These are phyloP conservation scores for Alternaria incomplexa DNA, from an alignment of 2,329 filamentous ascomycete species.

Conservation along the genomic window DNA sequence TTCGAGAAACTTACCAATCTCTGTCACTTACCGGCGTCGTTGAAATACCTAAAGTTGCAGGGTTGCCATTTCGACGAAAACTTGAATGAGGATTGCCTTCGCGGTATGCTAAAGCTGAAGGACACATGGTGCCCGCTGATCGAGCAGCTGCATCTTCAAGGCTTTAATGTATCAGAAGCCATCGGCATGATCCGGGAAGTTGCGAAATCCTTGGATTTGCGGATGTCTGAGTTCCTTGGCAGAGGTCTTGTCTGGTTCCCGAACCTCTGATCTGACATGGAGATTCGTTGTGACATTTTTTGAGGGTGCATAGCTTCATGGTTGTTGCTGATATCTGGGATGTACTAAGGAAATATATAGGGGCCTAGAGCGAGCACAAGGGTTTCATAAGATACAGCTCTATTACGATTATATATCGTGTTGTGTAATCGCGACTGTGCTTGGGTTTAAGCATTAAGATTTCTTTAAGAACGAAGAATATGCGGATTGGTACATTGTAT, in stretches of 20 bases:
- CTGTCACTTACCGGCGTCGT: background rate
- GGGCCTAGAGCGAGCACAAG: background rate
- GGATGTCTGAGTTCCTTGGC: background rate
- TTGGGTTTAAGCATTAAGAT: background rate
- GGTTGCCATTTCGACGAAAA: background rate
- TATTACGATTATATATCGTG: background rate
- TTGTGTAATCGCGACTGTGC: background rate
- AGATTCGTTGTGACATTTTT: background rate
- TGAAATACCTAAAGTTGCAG: background rate
- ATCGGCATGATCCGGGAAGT: background rate
- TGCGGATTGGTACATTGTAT: background rate
- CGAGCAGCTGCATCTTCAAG: background rate
- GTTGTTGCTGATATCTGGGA: background rate
- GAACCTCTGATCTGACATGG: background rate
- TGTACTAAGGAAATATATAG: background rate
- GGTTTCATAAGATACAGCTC: fast-evolving
- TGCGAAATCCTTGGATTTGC: background rate
- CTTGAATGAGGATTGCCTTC: background rate
- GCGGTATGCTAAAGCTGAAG: background rate
- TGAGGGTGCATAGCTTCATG: background rate
- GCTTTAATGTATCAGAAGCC: background rate
- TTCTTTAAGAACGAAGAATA: background rate
- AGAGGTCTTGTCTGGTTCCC: background rate
- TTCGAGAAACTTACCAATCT: constrained; percentile 1
- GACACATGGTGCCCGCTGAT: constrained; percentile 3